A percentile compares a stretch with the other conserved stretches of the same genome.
Conservation (phyloP, 2,329 filamentous ascomycete species). For the Mycosphaerelloides madeirae region DNA sequence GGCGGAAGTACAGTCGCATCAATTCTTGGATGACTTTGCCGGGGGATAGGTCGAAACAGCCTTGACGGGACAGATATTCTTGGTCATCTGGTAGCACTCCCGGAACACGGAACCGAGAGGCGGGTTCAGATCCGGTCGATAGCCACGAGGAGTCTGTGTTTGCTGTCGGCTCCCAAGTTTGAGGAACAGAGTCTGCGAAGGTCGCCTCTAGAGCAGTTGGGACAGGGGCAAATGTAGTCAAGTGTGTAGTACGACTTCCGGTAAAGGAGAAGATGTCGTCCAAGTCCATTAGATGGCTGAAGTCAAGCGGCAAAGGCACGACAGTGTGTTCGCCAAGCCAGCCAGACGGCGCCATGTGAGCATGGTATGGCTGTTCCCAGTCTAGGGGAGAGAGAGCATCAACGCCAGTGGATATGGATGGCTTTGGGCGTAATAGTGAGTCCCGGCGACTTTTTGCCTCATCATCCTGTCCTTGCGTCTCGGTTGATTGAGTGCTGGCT, state of each 20-base stretch:
- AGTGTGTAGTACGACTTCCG: neutral
- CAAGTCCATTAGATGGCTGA: conserved; percentile 17
- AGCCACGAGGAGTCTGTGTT: conserved; percentile 1
- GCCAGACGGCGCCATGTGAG: neutral
- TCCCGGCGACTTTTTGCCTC: neutral
- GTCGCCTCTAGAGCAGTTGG: no score
- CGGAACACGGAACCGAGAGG: conserved; percentile 7
- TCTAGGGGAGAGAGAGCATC: no score
- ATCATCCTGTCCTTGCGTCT: no score
- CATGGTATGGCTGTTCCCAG: neutral
- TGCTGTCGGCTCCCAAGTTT: neutral
- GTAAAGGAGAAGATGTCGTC: conserved; percentile 20
- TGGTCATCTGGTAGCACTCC: conserved; percentile 12
- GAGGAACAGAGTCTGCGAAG: no score
- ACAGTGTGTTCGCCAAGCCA: neutral
- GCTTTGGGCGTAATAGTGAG: neutral
- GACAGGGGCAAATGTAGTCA: no score
- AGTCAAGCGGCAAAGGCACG: conserved; percentile 7
- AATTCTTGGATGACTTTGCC: conserved; percentile 10
- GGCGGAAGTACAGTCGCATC: conserved; percentile 18
- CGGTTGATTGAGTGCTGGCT: neutral
- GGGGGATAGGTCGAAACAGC: conserved; percentile 18
- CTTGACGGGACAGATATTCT: conserved; percentile 15
- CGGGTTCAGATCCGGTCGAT: neutral
- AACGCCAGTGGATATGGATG: no score